Conservation (phyloP, 257 asterid species). For the Gentiana macrophylla region DNA sequence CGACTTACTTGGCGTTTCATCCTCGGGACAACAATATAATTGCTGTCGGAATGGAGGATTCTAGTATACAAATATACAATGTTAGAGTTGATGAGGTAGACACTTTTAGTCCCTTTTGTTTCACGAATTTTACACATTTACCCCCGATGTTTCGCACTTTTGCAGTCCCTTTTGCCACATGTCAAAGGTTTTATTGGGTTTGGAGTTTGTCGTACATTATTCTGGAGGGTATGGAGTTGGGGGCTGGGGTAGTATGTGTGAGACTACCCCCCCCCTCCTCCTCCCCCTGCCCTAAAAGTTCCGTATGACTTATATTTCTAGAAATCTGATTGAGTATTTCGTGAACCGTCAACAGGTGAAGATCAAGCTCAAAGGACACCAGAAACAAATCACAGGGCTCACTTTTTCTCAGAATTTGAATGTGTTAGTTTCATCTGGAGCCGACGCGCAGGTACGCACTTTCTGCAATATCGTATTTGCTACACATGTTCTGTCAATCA, state of each 20-base stretch:
- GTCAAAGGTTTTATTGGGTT: too few species aligned
- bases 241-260: too few species aligned
- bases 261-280: not conserved
- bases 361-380: slow-evolving; percentile 92
- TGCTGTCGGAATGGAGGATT: slow-evolving; percentile 94
- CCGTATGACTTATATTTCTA: not conserved
- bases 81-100: slow-evolving; percentile 90
- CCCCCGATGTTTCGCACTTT: too few species aligned
- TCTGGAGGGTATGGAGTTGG: too few species aligned
- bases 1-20: slow-evolving; percentile 87
- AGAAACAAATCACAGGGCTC: slow-evolving; percentile 85
- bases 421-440: slow-evolving; percentile 89
- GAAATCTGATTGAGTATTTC: too few species aligned
- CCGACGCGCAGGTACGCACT: slow-evolving; percentile 78
- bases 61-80: slow-evolving; percentile 78
- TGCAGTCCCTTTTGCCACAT: too few species aligned
- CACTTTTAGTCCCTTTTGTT: not conserved
- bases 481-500: too few species aligned
- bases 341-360: slow-evolving; percentile 39
- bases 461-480: not conserved
- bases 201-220: not conserved
- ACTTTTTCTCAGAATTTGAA: slow-evolving; percentile 83
- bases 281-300: not conserved
- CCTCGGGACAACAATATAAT: slow-evolving; percentile 89
- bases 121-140: too few species aligned